A percentile compares a stretch with the other conserved stretches of the same genome.
Evolutionary conservation across 441 rosid genomes (phyloP).

Genomic region (Populus hybrid): DNA sequence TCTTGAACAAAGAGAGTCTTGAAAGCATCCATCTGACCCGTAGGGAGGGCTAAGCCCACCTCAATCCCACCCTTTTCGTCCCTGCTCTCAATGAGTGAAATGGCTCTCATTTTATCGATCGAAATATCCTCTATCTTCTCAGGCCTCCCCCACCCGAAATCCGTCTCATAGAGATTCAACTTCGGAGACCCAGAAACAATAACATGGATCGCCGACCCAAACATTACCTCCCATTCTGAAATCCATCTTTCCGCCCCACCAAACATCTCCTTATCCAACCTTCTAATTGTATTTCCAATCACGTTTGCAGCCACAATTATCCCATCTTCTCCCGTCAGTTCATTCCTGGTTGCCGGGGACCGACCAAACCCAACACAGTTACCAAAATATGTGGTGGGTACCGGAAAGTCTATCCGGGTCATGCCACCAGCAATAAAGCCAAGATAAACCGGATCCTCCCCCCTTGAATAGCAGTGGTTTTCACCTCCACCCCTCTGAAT

Average conservation of each 20-base stretch:
- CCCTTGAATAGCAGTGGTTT: neutral
- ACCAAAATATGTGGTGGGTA: slow-evolving; percentile 33
- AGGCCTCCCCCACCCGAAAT: slow-evolving; percentile 52
- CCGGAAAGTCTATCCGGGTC: slow-evolving; percentile 23
- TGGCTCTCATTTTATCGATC: slow-evolving; percentile 20
- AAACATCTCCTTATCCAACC: slow-evolving; percentile 25
- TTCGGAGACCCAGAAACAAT: slow-evolving; percentile 39
- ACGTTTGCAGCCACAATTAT: slow-evolving; percentile 32
- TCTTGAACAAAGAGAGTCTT: slow-evolving; percentile 7
- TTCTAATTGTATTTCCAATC: slow-evolving; percentile 28
- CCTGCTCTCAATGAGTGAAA: slow-evolving; percentile 33
- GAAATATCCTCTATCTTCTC: slow-evolving; percentile 41
- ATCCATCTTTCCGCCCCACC: slow-evolving; percentile 37
- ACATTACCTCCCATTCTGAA: slow-evolving; percentile 24
- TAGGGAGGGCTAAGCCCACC: slow-evolving; percentile 1
- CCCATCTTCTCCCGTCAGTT: slow-evolving; percentile 31
- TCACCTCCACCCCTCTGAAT: neutral
- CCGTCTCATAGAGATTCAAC: slow-evolving; percentile 32
- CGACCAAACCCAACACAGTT: slow-evolving; percentile 36
- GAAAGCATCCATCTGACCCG: slow-evolving; percentile 28
- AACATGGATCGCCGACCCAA: slow-evolving; percentile 18
- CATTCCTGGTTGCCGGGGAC: neutral
- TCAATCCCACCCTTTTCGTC: slow-evolving; percentile 6
- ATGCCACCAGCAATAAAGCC: slow-evolving; percentile 34
- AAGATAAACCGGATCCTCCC: slow-evolving; percentile 13